A percentile compares a stretch with the other conserved stretches of the same genome.
Evolutionary conservation across 768 basidiomycete species (phyloP).

Genomic region (Cytidiella melzeri): DNA sequence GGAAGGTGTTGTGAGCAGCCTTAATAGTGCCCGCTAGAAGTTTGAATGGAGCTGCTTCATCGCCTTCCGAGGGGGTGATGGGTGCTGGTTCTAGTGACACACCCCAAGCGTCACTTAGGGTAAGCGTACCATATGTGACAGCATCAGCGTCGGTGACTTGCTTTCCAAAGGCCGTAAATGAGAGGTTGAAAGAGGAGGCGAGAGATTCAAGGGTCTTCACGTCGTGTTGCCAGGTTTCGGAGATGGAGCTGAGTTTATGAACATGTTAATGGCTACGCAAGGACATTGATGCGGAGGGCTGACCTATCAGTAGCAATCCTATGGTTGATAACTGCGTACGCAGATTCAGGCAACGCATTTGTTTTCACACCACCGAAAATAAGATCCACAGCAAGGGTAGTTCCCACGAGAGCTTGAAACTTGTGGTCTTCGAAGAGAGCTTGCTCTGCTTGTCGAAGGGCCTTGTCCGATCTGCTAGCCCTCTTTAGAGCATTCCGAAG

Average conservation of each 20-base stretch:
- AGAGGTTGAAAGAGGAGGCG: conserved; percentile 34
- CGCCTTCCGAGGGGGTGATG: conserved; percentile 30
- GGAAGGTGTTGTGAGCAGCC: conserved; percentile 30
- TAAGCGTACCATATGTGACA: conserved; percentile 30
- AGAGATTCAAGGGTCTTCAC: conserved; percentile 22
- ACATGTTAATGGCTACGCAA: background rate
- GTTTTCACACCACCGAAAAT: conserved; percentile 35
- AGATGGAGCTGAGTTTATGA: conserved; percentile 22
- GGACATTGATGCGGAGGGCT: conserved; percentile 12
- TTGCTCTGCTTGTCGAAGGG: conserved; percentile 30
- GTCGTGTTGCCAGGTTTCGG: conserved; percentile 25
- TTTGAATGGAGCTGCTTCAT: conserved; percentile 29
- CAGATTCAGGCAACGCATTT: conserved; percentile 39
- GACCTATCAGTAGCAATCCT: conserved; percentile 25
- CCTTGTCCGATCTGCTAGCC: conserved; percentile 23
- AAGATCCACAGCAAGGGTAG: conserved; percentile 42
- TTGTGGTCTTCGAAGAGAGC: conserved; percentile 20
- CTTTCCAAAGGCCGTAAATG: conserved; percentile 35
- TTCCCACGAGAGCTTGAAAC: conserved; percentile 26
- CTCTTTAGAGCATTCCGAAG: conserved; percentile 25
- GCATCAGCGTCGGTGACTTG: conserved; percentile 17
- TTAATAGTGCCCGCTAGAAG: conserved; percentile 40
- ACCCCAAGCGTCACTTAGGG: conserved; percentile 31
- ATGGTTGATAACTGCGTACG: conserved; percentile 21
- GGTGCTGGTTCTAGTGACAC: conserved; percentile 35